Conservation (phyloP, 2,329 filamentous ascomycete genomes). For the Teratosphaeria destructans region DNA sequence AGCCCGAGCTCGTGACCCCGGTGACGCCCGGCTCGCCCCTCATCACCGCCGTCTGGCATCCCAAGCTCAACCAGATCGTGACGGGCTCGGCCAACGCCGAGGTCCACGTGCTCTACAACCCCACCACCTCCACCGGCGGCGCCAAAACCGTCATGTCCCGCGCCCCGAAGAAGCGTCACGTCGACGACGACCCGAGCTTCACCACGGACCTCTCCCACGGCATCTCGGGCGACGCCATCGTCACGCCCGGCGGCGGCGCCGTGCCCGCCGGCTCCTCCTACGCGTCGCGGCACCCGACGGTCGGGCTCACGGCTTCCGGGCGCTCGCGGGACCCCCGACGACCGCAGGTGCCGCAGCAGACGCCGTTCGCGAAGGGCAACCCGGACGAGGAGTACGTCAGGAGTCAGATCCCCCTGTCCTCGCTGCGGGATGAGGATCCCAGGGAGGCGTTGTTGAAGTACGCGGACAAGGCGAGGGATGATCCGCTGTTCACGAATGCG, state of each 20-base stretch:
- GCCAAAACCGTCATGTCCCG: slow-evolving; percentile 85
- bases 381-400: slow-evolving; percentile 84
- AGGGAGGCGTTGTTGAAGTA: slow-evolving; percentile 90
- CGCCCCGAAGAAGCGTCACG: slow-evolving; percentile 85
- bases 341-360: slow-evolving; percentile 74
- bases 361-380: slow-evolving; percentile 82
- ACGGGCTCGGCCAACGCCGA: slow-evolving; percentile 87
- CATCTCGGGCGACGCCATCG: slow-evolving; percentile 71
- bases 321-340: slow-evolving; percentile 67
- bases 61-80: slow-evolving; percentile 90
- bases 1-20: slow-evolving; percentile 72
- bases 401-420: slow-evolving; percentile 77
- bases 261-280: slow-evolving; percentile 33
- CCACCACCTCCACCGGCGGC: slow-evolving; percentile 67
- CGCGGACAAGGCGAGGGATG: slow-evolving; percentile 82
- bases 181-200: slow-evolving; percentile 82
- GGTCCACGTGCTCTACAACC: slow-evolving; percentile 83
- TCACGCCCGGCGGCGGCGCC: slow-evolving; percentile 41
- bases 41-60: slow-evolving; percentile 81
- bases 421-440: slow-evolving; percentile 93
- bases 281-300: slow-evolving; percentile 53
- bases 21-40: slow-evolving; percentile 78
- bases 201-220: slow-evolving; percentile 76
- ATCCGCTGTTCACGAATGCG: slow-evolving; percentile 87
- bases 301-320: slow-evolving; percentile 69